phyloP scores from a whole-genome alignment of 208 protist species.

The Trypanosoma vivax region DNA sequence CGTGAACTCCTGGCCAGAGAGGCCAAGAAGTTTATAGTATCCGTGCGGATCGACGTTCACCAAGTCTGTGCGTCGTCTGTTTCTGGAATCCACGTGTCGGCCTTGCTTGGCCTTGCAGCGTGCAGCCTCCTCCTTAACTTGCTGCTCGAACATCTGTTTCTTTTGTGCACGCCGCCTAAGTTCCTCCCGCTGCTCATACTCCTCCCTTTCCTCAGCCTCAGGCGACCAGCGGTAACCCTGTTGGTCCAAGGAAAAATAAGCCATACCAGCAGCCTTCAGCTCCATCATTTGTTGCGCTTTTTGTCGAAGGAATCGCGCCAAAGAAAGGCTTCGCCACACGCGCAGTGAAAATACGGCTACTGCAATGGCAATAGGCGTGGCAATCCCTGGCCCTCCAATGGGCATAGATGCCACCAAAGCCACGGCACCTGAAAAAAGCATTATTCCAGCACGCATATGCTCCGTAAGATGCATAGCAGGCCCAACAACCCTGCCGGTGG shows the following conservation, averaged over 20 bases:
- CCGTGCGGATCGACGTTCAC: conserved; percentile 77
- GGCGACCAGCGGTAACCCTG: conserved; percentile 77
- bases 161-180: conserved; percentile 60
- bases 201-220: conserved; percentile 74
- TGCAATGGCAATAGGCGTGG: conserved; percentile 50
- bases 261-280: conserved; percentile 64
- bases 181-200: conserved; percentile 89
- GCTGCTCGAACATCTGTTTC: conserved; percentile 69
- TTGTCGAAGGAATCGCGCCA: conserved; percentile 32
- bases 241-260: conserved; percentile 76
- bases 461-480: conserved; percentile 48
- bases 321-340: conserved; percentile 24
- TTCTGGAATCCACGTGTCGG: conserved; percentile 51
- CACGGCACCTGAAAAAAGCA: conserved; percentile 25
- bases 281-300: conserved; percentile 49
- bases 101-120: conserved; percentile 50
- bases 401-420: conserved; percentile 41
- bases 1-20: conserved; percentile 67
- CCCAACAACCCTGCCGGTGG: conserved; percentile 78
- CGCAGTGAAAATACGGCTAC: conserved; percentile 29
- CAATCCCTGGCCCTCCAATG: conserved; percentile 51
- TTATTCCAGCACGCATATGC: background rate
- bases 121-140: conserved; percentile 77
- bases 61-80: conserved; percentile 70
- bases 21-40: conserved; percentile 79